phyloP scores from a whole-genome alignment of 306 rosid genomes.

The Glycine soja region DNA sequence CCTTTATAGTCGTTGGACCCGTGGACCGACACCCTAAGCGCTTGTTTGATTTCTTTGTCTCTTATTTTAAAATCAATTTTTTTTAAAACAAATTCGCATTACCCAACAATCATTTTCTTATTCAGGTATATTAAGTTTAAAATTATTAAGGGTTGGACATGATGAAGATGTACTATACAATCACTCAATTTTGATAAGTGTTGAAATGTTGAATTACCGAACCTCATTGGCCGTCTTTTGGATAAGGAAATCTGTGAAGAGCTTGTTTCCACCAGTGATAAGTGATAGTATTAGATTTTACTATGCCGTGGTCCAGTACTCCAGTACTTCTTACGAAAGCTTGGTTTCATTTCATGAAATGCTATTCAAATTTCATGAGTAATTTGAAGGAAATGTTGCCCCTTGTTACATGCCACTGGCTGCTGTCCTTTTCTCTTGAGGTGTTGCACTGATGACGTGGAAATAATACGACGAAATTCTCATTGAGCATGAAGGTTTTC shows the following conservation, averaged over 20 bases:
- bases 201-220: background rate
- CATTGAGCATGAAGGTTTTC: background rate
- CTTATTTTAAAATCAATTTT: background rate
- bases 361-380: background rate
- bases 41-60: background rate
- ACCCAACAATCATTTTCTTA: background rate
- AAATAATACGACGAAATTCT: constrained; percentile 15
- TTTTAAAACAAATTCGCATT: background rate
- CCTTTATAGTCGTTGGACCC: background rate
- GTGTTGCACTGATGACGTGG: background rate
- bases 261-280: background rate
- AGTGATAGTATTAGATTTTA: background rate
- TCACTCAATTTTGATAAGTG: no score
- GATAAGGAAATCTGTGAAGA: background rate
- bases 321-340: background rate
- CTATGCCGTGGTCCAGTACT: background rate
- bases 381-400: background rate
- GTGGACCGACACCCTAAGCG: background rate
- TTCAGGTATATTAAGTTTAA: no score
- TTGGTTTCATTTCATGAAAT: background rate
- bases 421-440: background rate
- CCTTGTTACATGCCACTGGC: no score
- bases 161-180: no score
- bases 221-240: background rate
- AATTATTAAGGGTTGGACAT: no score